Percentiles rank a stretch among this genome's conserved stretches.
These are phyloP conservation scores for Claviceps sp. DNA, from an alignment of 2,329 filamentous ascomycete species.

Conservation along the genomic window DNA sequence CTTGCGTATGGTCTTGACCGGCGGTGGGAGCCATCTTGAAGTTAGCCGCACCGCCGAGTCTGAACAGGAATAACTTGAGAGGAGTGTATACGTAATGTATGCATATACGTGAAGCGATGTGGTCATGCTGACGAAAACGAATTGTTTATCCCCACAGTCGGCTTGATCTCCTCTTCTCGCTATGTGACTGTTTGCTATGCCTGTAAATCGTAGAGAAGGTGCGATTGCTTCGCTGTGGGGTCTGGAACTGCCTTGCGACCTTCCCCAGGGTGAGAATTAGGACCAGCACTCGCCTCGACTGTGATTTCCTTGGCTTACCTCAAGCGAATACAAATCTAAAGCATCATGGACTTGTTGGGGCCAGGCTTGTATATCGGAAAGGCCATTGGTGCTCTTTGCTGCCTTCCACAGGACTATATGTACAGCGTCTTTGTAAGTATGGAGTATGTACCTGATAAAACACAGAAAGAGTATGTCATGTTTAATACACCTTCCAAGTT, in stretches of 20 bases:
- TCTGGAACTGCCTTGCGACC: neutral
- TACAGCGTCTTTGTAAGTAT: neutral
- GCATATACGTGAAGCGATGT: neutral
- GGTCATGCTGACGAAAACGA: no score
- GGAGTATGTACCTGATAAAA: neutral
- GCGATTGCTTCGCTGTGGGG: neutral
- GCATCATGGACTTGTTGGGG: neutral
- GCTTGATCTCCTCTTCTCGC: neutral
- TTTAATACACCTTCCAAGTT: neutral
- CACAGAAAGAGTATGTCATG: neutral
- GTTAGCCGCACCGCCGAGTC: neutral
- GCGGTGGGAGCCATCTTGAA: conserved; percentile 1
- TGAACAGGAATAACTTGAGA: neutral
- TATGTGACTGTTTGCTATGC: neutral
- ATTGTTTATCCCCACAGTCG: neutral
- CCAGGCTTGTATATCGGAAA: neutral
- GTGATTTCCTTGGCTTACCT: neutral
- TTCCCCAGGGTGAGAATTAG: neutral
- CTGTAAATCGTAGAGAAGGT: neutral
- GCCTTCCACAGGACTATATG: neutral
- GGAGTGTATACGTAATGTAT: neutral
- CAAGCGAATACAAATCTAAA: neutral
- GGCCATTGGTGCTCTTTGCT: neutral
- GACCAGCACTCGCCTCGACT: neutral
- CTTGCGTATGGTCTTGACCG: conserved; percentile 1